Conservation (phyloP, 805 yeast genomes). For the Metschnikowia continentalis region DNA sequence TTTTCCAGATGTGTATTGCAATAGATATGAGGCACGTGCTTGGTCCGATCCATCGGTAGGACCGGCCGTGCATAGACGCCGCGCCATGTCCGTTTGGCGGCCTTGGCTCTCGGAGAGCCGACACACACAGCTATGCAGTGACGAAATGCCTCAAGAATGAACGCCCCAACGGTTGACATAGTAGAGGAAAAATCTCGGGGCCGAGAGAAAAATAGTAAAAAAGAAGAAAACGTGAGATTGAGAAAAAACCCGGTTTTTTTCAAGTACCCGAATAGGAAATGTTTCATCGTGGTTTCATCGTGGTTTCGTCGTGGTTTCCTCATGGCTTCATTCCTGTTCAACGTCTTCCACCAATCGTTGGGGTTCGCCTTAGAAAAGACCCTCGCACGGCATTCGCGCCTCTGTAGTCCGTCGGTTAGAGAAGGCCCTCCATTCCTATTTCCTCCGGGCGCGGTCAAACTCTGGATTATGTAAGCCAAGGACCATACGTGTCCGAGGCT, state of each 20-base stretch:
- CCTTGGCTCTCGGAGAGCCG: neutral
- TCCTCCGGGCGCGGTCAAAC: slow-evolving; percentile 5
- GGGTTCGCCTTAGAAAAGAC: neutral
- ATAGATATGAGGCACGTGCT: no score
- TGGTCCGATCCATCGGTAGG: neutral
- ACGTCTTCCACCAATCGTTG: no score
- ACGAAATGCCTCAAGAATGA: neutral
- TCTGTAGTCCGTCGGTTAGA: slow-evolving; percentile 1
- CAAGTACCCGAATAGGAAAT: no score
- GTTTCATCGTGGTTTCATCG: no score
- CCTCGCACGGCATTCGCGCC: slow-evolving; percentile 3
- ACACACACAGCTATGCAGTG: neutral
- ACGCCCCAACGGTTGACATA: neutral
- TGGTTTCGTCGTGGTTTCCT: no score
- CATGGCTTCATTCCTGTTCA: no score
- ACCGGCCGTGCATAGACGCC: neutral
- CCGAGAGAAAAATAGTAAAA: no score
- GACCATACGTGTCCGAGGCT: slow-evolving; percentile 23
- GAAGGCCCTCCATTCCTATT: neutral
- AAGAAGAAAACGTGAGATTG: no score
- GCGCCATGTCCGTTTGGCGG: slow-evolving; percentile 4
- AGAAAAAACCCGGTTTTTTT: neutral
- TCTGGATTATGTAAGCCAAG: slow-evolving; percentile 18
- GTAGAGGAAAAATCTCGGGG: no score
- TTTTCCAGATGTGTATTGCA: no score